Conservation (phyloP, 371 early-diverging fungal species). For the Coemansia linderi region DNA sequence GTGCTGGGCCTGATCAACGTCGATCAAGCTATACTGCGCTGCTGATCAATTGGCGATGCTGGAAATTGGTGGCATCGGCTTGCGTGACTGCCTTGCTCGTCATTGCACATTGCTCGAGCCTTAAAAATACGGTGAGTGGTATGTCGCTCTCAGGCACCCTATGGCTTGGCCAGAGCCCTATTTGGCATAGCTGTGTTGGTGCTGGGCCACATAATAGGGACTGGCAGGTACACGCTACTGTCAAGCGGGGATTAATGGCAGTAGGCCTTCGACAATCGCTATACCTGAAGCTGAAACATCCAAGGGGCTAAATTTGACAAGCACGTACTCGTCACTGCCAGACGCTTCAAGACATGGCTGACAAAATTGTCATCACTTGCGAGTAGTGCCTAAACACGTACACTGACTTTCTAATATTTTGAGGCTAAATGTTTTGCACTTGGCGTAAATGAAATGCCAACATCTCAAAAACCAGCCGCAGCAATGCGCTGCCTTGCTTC, state of each 20-base stretch:
- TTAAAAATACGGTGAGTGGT: background rate
- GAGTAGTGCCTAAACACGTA: background rate
- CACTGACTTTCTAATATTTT: background rate
- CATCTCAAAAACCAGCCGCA: background rate
- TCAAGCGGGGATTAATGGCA: background rate
- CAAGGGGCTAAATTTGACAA: slow-evolving; percentile 1
- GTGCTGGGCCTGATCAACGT: background rate
- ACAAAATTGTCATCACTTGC: background rate
- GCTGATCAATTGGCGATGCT: background rate
- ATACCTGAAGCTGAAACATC: background rate
- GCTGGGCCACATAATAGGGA: background rate
- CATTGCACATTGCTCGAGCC: background rate
- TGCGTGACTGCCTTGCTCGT: background rate
- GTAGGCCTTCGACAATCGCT: background rate
- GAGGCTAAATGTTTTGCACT: background rate
- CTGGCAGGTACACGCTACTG: background rate
- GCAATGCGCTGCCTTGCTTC: background rate
- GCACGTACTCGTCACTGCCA: background rate
- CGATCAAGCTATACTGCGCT: background rate
- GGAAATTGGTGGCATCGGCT: background rate
- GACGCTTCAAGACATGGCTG: slow-evolving; percentile 3
- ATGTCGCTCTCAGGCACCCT: background rate
- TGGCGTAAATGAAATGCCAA: background rate
- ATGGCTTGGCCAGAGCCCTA: too few species aligned
- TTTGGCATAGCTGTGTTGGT: background rate